phyloP scores from a whole-genome alignment of 495 filamentous ascomycete genomes.

The Articulospora tetracladia region DNA sequence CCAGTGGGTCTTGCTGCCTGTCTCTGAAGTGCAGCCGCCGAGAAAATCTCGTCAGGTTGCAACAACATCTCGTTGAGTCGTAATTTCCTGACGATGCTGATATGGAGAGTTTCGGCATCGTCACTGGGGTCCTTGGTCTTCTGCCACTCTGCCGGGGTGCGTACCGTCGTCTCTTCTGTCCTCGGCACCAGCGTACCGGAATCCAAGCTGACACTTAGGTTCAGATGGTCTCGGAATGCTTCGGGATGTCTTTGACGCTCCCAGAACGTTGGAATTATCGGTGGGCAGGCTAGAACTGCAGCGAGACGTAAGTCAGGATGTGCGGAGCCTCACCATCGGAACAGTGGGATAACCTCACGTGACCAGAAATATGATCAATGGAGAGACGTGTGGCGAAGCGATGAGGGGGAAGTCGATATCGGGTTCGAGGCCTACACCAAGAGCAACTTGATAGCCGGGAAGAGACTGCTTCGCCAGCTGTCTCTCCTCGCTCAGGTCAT shows the following conservation, averaged over 20 bases:
- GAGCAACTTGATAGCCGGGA: conserved; percentile 10
- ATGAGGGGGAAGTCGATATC: conserved; percentile 17
- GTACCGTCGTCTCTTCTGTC: background rate
- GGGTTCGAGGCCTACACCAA: conserved; percentile 23
- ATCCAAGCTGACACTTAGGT: background rate
- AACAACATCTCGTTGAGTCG: background rate
- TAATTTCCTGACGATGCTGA: background rate
- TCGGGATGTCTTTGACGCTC: conserved; percentile 22
- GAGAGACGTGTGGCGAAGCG: conserved; percentile 25
- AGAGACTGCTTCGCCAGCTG: conserved; percentile 14
- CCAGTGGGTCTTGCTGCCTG: background rate
- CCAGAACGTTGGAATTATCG: conserved; percentile 11
- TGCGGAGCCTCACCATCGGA: background rate
- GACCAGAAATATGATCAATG: conserved; percentile 24
- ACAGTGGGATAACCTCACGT: conserved; percentile 2
- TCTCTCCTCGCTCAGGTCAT: conserved; percentile 19
- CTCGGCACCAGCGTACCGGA: background rate
- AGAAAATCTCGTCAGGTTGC: background rate
- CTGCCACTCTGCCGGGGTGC: conserved; percentile 24
- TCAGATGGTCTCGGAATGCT: conserved; percentile 23
- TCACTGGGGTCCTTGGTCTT: conserved; percentile 20
- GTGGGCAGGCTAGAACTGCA: conserved; percentile 25
- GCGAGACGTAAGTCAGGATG: conserved; percentile 17
- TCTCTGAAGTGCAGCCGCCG: background rate
- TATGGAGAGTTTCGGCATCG: conserved; percentile 25